Base-by-base conservation (phyloP, 208 protist species). In the Angomonas deanei region DNA sequence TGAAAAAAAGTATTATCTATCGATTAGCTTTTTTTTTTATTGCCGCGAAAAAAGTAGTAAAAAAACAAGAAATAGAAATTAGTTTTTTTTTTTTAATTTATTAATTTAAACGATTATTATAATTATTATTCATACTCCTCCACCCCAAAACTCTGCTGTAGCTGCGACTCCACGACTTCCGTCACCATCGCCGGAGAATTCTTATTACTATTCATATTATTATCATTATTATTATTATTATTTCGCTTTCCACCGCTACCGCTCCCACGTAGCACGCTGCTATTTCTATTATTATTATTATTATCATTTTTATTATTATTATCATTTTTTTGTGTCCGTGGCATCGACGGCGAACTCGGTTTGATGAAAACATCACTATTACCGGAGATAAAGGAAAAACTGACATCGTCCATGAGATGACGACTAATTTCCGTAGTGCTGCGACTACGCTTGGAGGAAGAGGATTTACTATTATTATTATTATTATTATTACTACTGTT, bases 201-300 rank as follows among this genome's bases (percentile, higher is more conserved):
- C 8, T 17, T 53, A 17, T 53, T 26, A 26, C 19, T 53, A 53
- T 17, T 53, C 5, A 21, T 53, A 53, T 53, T 53, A 53, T 53
- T 53, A n/a, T n/a, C n/a, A n/a, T 42, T 26, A 26, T 53, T 53
- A 53, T 17, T 53, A 53, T 53, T 53, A 53, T 53, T 53, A 53
- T 53, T 53, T 26, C n/a, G 11, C 8, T 53, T 53, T 53, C n/a
- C 10, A 26, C n/a, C 11, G 11, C n/a, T n/a, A 8, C 36, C 15
- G 11, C 36, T 42, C 36, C 36, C 36, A 8, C 36, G 8, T 15
- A n/a, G 8, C 36, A 8, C 15, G 36, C 36, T 15, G 36, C 36
- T 8, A 26, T 53, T 53, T 53, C 8, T 10, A 10, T 53, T 53
- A 15, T 17, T 26, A 6, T 26, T 17, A 6, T 26, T 26, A 5